A percentile compares a stretch with the other conserved stretches of the same genome.
Conservation (phyloP, 495 filamentous ascomycete species). For the Xylaria bambusicola region DNA sequence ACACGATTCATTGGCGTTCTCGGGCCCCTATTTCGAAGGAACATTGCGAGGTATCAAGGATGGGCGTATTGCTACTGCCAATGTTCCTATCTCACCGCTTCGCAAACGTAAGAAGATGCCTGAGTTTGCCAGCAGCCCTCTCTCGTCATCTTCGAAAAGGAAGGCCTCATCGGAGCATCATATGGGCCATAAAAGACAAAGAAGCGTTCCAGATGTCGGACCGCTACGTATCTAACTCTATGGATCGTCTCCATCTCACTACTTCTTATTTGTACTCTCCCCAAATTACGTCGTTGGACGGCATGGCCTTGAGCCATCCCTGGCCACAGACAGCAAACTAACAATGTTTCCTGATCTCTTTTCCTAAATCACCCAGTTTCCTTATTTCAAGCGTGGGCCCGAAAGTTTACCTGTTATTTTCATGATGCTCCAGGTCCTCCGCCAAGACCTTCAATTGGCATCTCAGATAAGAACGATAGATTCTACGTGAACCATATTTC, state of each 20-base stretch:
- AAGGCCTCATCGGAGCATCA: constrained; percentile 45
- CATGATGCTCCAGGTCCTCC: too few species aligned
- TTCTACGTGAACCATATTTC: not conserved
- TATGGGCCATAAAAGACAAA: constrained; percentile 50
- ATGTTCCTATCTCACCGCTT: constrained; percentile 56
- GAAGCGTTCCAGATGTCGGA: constrained; percentile 49
- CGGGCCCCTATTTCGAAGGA: constrained; percentile 51
- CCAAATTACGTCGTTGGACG: constrained; percentile 35
- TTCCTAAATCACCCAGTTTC: not conserved
- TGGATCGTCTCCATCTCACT: not conserved
- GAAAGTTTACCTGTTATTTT: not conserved
- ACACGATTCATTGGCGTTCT: constrained; percentile 55
- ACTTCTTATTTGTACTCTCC: constrained; percentile 15
- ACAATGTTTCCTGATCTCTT: not conserved
- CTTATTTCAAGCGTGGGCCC: not conserved
- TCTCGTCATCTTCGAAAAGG: constrained; percentile 47
- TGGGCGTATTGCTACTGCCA: constrained; percentile 54
- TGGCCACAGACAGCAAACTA: constrained; percentile 27
- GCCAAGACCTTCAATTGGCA: too few species aligned
- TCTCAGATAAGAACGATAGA: too few species aligned
- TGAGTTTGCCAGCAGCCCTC: constrained; percentile 42
- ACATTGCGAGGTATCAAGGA: constrained; percentile 57
- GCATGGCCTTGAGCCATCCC: constrained; percentile 36
- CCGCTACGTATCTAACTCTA: constrained; percentile 24
- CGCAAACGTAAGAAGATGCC: constrained; percentile 49